Evolutionary conservation across 164 flowering plant species (phyloP).

Genomic region (Stephania yunnanensis): DNA sequence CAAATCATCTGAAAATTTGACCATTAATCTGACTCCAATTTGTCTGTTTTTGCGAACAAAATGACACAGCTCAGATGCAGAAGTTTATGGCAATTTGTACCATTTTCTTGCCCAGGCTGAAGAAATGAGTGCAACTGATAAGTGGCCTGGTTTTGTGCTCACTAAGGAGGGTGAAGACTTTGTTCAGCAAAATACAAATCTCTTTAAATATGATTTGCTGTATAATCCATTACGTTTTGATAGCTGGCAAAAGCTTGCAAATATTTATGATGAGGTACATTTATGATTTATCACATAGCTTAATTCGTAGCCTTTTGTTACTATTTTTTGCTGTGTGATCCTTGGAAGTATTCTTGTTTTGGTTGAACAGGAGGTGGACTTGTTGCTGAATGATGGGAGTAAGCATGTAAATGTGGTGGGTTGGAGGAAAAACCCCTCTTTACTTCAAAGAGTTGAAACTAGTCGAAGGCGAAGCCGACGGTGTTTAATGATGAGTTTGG

Average conservation of each 20-base stretch:
- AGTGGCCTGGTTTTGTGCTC: slow-evolving; percentile 96
- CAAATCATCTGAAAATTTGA: too few species aligned
- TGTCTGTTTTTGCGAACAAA: neutral
- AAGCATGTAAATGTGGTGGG: slow-evolving; percentile 83
- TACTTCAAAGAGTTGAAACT: slow-evolving; percentile 78
- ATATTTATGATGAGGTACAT: slow-evolving; percentile 86
- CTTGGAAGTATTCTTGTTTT: slow-evolving; percentile 3
- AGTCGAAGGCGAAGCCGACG: slow-evolving; percentile 92
- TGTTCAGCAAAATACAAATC: slow-evolving; percentile 86
- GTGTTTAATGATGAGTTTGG: slow-evolving; percentile 84
- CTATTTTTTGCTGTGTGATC: neutral
- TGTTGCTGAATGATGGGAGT: slow-evolving; percentile 97
- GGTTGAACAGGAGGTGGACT: slow-evolving; percentile 79
- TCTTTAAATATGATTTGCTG: slow-evolving; percentile 78
- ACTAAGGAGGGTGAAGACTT: slow-evolving; percentile 98
- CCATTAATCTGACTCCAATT: neutral
- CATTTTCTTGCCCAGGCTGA: slow-evolving; percentile 83
- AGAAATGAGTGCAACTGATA: slow-evolving; percentile 89
- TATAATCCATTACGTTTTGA: slow-evolving; percentile 83
- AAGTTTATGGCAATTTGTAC: slow-evolving; percentile 80
- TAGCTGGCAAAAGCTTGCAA: slow-evolving; percentile 93
- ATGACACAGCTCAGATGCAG: slow-evolving; percentile 69
- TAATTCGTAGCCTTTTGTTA: neutral
- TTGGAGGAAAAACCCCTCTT: slow-evolving; percentile 74
- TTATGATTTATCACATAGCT: neutral